Evolutionary conservation across 106 monocot species (phyloP).

Genomic region (Xerophyta viscosa): DNA sequence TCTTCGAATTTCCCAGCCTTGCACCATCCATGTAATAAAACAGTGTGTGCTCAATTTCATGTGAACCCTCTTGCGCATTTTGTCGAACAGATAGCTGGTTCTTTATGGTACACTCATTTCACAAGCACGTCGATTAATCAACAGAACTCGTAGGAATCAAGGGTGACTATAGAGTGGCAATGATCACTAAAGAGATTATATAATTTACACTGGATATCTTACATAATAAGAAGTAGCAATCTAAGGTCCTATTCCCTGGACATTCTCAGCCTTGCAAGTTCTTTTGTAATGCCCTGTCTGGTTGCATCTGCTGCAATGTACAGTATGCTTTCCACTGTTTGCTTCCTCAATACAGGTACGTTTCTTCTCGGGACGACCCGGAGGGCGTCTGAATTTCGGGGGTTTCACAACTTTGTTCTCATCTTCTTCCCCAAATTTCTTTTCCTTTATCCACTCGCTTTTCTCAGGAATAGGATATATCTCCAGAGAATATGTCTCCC

Average conservation of each 20-base stretch:
- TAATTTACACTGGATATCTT: no score
- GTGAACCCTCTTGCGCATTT: slow-evolving; percentile 50
- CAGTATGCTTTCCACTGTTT: slow-evolving; percentile 38
- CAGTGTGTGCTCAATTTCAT: slow-evolving; percentile 61
- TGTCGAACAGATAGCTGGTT: slow-evolving; percentile 70
- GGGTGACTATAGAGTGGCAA: no score
- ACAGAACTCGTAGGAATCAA: slow-evolving; percentile 48
- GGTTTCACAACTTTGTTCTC: slow-evolving; percentile 28
- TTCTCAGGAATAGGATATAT: slow-evolving; percentile 33
- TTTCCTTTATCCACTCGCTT: slow-evolving; percentile 31
- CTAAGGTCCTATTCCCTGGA: slow-evolving; percentile 10
- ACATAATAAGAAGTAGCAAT: no score
- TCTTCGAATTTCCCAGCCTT: slow-evolving; percentile 65
- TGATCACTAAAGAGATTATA: no score
- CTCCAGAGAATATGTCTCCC: slow-evolving; percentile 27
- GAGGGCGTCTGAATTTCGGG: slow-evolving; percentile 49
- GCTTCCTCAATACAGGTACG: slow-evolving; percentile 20
- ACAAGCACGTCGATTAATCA: slow-evolving; percentile 76
- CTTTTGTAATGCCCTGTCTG: slow-evolving; percentile 73
- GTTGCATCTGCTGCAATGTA: slow-evolving; percentile 65
- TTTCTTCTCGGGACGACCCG: slow-evolving; percentile 66
- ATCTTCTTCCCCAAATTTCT: neutral
- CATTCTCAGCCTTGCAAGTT: slow-evolving; percentile 42
- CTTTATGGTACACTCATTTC: slow-evolving; percentile 62
- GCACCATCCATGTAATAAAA: slow-evolving; percentile 87